Conservation (phyloP, 202 grass and related monocot species). For the Elaeis oleifera region DNA sequence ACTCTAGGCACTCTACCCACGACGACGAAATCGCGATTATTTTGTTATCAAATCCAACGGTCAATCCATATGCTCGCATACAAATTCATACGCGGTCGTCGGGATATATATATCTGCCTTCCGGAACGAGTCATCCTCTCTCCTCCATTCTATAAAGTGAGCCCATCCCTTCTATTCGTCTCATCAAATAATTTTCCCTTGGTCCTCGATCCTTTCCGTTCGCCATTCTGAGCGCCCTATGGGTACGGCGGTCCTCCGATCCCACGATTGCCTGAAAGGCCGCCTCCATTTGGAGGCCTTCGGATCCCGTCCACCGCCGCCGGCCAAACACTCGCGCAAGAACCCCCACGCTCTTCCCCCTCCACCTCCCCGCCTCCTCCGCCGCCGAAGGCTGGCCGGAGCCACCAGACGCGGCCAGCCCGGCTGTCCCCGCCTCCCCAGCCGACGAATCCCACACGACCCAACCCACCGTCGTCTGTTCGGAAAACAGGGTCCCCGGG, state of each 20-base stretch:
- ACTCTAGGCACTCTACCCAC: too few relatives aligned
- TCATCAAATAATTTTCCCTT: too few relatives aligned
- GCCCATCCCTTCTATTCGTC: too few relatives aligned
- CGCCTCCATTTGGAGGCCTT: constrained; percentile 3
- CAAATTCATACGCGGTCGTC: too few relatives aligned
- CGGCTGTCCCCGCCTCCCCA: neutral
- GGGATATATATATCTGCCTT: too few relatives aligned
- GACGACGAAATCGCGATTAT: too few relatives aligned
- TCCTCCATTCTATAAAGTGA: too few relatives aligned
- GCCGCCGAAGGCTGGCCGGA: neutral
- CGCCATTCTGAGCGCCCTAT: neutral
- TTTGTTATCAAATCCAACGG: too few relatives aligned
- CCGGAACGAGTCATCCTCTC: too few relatives aligned
- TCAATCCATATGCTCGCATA: too few relatives aligned
- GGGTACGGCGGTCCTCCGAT: constrained; percentile 5
- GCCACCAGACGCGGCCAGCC: neutral
- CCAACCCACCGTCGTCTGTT: neutral
- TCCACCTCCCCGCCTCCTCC: neutral
- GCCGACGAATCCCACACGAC: neutral
- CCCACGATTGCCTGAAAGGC: constrained; percentile 1
- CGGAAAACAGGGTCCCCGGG: neutral
- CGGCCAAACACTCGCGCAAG: neutral
- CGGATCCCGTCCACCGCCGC: neutral
- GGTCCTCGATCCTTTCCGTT: too few relatives aligned
- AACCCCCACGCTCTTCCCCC: neutral